Evolutionary conservation across 768 basidiomycete genomes (phyloP), one percentile per base, ranked within the genome.

Genomic region (Termitomyces sp.): DNA sequence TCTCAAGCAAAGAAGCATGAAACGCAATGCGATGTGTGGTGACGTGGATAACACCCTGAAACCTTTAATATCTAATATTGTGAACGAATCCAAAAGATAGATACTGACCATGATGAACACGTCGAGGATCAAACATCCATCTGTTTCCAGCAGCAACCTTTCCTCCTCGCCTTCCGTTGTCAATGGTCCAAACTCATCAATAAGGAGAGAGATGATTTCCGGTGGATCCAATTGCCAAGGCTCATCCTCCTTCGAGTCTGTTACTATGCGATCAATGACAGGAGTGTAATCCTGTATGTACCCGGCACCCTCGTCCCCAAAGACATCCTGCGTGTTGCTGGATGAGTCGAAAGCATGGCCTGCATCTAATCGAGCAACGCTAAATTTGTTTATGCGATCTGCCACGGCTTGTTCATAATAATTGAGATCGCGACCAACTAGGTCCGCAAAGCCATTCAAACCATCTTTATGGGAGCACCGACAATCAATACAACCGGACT

Each of bases 21-120:
- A 88, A 88, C 0, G 83, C 71, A 20, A 87, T 59, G 4, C 86
- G 78, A 67, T 87, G 85, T 0, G 83, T 85, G 0, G 86, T 88
- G 20, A 87, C 66, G 65, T 87, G 85, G 18, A 86, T 70, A 32
- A 83, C 81, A 7, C 85, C 83, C 76, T 82, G 46, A 52, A 64
- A 41, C 47, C 24, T 14, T 27, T 48, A 14, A 59, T 36, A 55
- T 46, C n/a, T 4, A 26, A 31, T n/a, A 47, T 20, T 46, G 20
- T 41, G 26, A 14, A 59, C 18, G 22, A 26, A 20, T 31, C 22
- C 42, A 24, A 29, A 22, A 39, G 39, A 26, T 14, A 14, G 39
- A 26, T 12, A n/a, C 76, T 57, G 16, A 80, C 78, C 53, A 82
- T 62, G n/a, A 82, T 74, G 10, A 77, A 65, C 12, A 81, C 79